Evolutionary conservation across 768 basidiomycete genomes (phyloP).

Genomic region (Phaffia australis): DNA sequence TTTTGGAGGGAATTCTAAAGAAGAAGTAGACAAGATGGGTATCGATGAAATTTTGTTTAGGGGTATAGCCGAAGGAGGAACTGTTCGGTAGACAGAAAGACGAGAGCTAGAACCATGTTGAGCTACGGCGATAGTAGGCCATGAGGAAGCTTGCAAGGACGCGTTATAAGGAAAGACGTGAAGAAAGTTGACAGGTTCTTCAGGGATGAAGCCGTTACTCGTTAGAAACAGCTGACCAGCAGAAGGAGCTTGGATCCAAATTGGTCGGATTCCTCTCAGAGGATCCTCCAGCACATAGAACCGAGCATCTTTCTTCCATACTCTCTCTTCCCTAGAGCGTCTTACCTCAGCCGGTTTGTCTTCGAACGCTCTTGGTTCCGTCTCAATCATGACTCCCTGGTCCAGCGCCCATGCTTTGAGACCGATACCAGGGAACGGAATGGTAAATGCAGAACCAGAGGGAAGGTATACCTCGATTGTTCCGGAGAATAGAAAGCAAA

Average conservation of each 20-base stretch:
- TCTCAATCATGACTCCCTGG: constrained; percentile 29
- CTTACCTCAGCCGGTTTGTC: constrained; percentile 24
- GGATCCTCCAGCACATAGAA: constrained; percentile 32
- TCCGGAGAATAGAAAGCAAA: constrained; percentile 35
- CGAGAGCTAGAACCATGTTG: neutral
- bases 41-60: neutral
- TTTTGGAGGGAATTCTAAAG: neutral
- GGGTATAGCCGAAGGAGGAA: neutral
- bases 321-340: constrained; percentile 7
- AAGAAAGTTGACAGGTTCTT: neutral
- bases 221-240: constrained; percentile 23
- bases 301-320: constrained; percentile 15
- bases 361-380: neutral
- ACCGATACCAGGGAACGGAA: constrained; percentile 16
- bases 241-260: constrained; percentile 14
- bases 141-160: neutral
- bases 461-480: constrained; percentile 32
- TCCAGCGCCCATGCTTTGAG: constrained; percentile 31
- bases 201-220: neutral
- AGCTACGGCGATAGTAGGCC: neutral
- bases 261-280: constrained; percentile 23
- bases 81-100: neutral
- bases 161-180: neutral
- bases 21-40: constrained; percentile 1
- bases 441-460: constrained; percentile 34